These are phyloP conservation scores for Euphorbia neoarborescens DNA, from an alignment of 441 rosid genomes.

Conservation along the genomic window DNA sequence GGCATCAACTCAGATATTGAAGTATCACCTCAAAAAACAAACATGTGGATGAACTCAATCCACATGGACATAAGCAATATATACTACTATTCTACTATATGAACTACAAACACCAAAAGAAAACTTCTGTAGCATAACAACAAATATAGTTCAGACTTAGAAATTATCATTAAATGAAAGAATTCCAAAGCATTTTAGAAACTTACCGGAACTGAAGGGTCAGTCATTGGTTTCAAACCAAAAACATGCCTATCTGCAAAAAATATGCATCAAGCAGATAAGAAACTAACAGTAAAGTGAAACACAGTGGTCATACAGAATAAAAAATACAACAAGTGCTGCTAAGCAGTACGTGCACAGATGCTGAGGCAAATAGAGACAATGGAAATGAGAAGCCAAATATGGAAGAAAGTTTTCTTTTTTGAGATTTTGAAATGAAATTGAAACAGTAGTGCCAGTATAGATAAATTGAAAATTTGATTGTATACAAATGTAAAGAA, in stretches of 20 bases:
- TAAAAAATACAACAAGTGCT: background rate
- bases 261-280: conserved; percentile 13
- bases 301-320: background rate
- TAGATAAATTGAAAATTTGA: too few relatives aligned
- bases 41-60: background rate
- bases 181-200: conserved; percentile 8
- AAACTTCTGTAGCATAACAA: background rate
- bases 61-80: background rate
- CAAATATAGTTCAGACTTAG: background rate
- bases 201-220: conserved; percentile 53
- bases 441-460: too few relatives aligned
- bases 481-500: too few relatives aligned
- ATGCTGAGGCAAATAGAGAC: too few relatives aligned
- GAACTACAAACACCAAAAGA: background rate
- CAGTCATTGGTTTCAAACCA: conserved; percentile 57
- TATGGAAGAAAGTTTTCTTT: too few relatives aligned
- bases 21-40: background rate
- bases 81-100: too few relatives aligned
- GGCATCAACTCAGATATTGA: background rate
- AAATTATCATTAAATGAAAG: background rate
- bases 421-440: too few relatives aligned
- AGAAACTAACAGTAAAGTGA: background rate
- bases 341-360: too few relatives aligned
- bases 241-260: conserved; percentile 60
- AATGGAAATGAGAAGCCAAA: too few relatives aligned